phyloP scores from a whole-genome alignment of 108 stramenopile species.

The Stephanodiscus triporus region DNA sequence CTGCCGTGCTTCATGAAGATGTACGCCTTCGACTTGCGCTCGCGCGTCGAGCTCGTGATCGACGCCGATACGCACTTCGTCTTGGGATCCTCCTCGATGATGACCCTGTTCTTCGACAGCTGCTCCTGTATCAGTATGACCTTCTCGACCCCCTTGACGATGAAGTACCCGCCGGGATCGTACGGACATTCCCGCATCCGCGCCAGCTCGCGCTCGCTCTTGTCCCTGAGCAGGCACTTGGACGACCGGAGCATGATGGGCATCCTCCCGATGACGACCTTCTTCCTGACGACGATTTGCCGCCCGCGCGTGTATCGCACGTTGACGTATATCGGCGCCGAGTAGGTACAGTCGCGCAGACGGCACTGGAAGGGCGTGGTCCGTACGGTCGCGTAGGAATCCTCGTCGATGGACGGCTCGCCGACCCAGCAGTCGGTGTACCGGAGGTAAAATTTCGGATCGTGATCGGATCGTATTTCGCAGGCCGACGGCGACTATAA shows the following conservation, averaged over 20 bases:
- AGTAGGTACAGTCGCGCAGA: slow-evolving; percentile 97
- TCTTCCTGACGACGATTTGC: slow-evolving; percentile 92
- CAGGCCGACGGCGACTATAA: slow-evolving; percentile 71
- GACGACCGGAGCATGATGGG: slow-evolving; percentile 97
- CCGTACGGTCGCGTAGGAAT: slow-evolving; percentile 74
- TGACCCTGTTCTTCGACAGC: slow-evolving; percentile 98
- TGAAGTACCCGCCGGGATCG: slow-evolving; percentile 99
- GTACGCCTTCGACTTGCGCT: slow-evolving; percentile 92
- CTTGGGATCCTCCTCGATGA: slow-evolving; percentile 90
- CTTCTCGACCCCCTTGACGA: slow-evolving; percentile 97
- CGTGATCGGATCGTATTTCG: slow-evolving; percentile 92
- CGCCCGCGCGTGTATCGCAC: slow-evolving; percentile 94
- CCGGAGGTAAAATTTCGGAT: slow-evolving; percentile 94
- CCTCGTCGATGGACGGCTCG: slow-evolving; percentile 92
- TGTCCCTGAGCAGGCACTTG: slow-evolving; percentile 89
- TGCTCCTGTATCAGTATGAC: slow-evolving; percentile 99
- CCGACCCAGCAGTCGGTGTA: slow-evolving; percentile 97
- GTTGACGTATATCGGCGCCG: slow-evolving; percentile 97
- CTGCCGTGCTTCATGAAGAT: slow-evolving; percentile 86
- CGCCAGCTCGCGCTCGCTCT: slow-evolving; percentile 86
- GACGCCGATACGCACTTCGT: slow-evolving; percentile 86
- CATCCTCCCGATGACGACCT: slow-evolving; percentile 82
- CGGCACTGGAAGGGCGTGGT: slow-evolving; percentile 97
- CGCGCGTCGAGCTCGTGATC: slow-evolving; percentile 94
- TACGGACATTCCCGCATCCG: slow-evolving; percentile 97